Base-by-base conservation (phyloP, 1,139 yeast species). In the Taphrina flavorubra region DNA sequence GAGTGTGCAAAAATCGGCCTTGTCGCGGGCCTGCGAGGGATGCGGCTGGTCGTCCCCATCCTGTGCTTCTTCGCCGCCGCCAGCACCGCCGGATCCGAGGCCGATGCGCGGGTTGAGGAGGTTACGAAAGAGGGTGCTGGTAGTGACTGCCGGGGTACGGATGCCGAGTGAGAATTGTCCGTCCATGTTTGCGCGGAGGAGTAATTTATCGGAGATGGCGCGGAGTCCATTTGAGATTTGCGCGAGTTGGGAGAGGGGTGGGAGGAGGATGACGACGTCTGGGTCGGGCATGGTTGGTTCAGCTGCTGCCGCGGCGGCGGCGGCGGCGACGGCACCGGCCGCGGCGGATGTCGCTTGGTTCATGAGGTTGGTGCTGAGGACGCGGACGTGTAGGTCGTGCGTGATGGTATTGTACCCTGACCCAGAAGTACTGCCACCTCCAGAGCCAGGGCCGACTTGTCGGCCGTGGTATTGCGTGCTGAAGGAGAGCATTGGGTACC, bases 271-370 rank as follows among this genome's bases (percentile, higher is more conserved):
- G 63, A 58, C 74, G 44, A 70, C 73, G 49, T 75, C 75, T 4
- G 76, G 75, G 51, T 71, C 70, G n/a, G 72, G 74, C 34, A 65
- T 65, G n/a, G 66, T 71, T 1, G 79, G 78, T 61, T 76, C 78
- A 34, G 70, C 68, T 2, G 75, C 59, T 14, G 44, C 58, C 10
- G 69, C 58, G 40, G 69, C 51, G 20, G 46, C 63, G 13, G 66
- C 40, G 31, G 31, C 31, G 31, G 31, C 31, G 31, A 25, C 31
- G 31, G 31, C 31, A n/a, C n/a, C n/a, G n/a, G n/a, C n/a, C n/a
- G n/a, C n/a, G 31, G 2, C 4, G 31, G 31, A 25, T 25, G 31
- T 25, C 1, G 31, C 31, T 25, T 25, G 31, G 31, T 25, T 25
- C 31, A 25, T 25, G 31, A 25, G 31, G 31, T 25, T 25, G 46